A percentile compares a stretch with the other conserved stretches of the same genome.
These are phyloP conservation scores for Ganoderma multipileum DNA, from an alignment of 1,284 basidiomycete species.

Conservation along the genomic window DNA sequence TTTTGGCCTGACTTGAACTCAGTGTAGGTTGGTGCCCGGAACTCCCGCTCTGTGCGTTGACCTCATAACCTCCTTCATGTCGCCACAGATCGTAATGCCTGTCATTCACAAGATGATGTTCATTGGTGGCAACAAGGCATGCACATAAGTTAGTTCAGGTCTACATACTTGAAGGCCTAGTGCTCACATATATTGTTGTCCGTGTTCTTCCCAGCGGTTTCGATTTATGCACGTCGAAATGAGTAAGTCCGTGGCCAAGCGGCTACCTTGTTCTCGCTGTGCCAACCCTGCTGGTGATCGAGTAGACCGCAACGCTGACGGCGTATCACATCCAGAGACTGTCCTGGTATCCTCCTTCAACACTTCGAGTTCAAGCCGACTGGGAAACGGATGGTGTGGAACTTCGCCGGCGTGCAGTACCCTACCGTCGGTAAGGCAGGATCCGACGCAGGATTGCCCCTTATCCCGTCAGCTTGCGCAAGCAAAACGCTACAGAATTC, in stretches of 20 bases:
- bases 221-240: constrained; percentile 26
- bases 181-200: too few species aligned
- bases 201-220: constrained; percentile 21
- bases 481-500: too few species aligned
- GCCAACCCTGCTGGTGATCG: too few species aligned
- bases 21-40: too few species aligned
- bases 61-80: not conserved
- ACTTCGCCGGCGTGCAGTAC: constrained; percentile 28
- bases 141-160: constrained; percentile 35
- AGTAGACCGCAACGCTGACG: not conserved
- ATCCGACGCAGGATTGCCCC: constrained; percentile 21
- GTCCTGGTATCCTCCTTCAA: constrained; percentile 29
- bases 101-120: constrained; percentile 41
- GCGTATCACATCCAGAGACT: constrained; percentile 16
- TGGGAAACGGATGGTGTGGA: constrained; percentile 30
- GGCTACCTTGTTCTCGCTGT: too few species aligned
- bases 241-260: constrained; percentile 19
- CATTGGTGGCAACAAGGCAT: constrained; percentile 39
- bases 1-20: too few species aligned
- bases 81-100: not conserved
- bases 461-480: constrained; percentile 20
- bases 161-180: not conserved
- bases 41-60: constrained; percentile 15
- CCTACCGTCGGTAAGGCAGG: constrained; percentile 22
- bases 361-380: constrained; percentile 29